Conservation (phyloP, 78 protist species). For the Polysphondylium violaceum region DNA sequence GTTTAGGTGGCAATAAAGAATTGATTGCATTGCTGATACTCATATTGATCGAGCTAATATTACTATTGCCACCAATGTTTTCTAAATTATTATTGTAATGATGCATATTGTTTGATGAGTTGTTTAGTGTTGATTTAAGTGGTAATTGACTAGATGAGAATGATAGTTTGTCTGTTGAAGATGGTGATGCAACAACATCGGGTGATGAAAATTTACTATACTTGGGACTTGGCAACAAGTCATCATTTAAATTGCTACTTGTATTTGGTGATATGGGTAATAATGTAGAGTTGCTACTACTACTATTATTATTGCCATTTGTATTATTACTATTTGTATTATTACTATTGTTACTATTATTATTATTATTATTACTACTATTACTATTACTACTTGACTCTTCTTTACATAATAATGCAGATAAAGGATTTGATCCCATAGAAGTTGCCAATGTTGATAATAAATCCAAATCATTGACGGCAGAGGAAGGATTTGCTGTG, state of each 20-base stretch:
- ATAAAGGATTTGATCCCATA: neutral
- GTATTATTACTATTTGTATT: neutral
- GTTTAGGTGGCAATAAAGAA: neutral
- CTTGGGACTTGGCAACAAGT: slow-evolving; percentile 1
- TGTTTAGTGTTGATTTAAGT: neutral
- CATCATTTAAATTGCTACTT: slow-evolving; percentile 1
- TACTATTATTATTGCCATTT: neutral
- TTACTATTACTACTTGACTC: neutral
- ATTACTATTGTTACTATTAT: neutral
- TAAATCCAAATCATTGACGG: neutral
- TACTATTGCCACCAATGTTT: too few relatives aligned
- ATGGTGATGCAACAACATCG: neutral
- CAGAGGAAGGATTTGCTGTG: neutral
- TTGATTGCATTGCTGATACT: slow-evolving; percentile 15
- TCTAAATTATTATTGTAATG: neutral
- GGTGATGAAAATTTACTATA: neutral
- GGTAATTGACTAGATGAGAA: neutral
- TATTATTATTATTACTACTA: neutral
- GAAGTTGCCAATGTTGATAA: slow-evolving; percentile 9
- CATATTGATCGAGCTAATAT: slow-evolving; percentile 20
- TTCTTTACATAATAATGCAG: neutral
- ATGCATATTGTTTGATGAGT: neutral
- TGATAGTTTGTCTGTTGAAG: neutral
- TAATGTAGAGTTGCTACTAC: neutral
- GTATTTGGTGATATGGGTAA: too few relatives aligned